These are phyloP conservation scores for Gomphus sp. DNA, from an alignment of 1,284 basidiomycete genomes.

Conservation along the genomic window DNA sequence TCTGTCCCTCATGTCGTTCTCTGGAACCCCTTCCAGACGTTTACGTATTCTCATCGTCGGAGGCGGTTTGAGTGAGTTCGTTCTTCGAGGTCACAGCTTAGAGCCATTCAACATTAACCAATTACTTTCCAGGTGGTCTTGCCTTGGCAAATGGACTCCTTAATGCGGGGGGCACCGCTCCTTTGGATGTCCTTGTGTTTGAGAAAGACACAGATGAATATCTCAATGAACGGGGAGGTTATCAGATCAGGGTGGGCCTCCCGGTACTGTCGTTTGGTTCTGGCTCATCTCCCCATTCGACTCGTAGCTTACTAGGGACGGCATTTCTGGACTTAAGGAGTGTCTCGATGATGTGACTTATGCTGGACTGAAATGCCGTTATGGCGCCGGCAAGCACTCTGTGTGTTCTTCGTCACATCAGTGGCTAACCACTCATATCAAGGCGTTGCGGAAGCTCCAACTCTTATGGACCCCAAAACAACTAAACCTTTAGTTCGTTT, in stretches of 20 bases:
- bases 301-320: conserved; percentile 4
- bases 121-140: conserved; percentile 1
- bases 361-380: conserved; percentile 6
- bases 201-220: conserved; percentile 5
- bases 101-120: neutral
- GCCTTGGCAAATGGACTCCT: conserved; percentile 9
- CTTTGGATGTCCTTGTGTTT: conserved; percentile 7
- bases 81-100: neutral
- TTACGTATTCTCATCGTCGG: conserved; percentile 8
- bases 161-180: neutral
- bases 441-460: conserved; percentile 9
- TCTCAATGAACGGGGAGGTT: conserved; percentile 9
- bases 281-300: neutral
- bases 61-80: conserved; percentile 7
- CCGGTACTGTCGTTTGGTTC: neutral
- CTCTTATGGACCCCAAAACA: conserved; percentile 7
- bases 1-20: neutral
- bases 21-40: neutral
- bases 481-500: conserved; percentile 6
- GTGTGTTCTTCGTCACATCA: neutral
- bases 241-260: conserved; percentile 7
- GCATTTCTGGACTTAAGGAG: conserved; percentile 3
- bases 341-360: conserved; percentile 9
- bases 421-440: neutral
- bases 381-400: conserved; percentile 5